These are phyloP conservation scores for Petrea volubilis DNA, from an alignment of 257 asterid genomes.

Conservation along the genomic window DNA sequence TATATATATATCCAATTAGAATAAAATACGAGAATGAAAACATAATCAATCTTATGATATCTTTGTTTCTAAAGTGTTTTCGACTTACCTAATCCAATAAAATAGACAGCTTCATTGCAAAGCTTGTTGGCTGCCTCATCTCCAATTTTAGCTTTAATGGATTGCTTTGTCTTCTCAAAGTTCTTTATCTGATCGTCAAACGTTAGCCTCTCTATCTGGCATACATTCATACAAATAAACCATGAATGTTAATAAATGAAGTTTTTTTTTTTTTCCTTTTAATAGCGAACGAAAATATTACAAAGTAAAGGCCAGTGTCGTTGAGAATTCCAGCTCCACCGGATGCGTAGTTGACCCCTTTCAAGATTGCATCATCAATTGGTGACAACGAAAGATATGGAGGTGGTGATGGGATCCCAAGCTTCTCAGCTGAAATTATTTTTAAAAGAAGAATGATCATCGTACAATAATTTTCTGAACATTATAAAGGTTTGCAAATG, in stretches of 20 bases:
- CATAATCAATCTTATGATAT: too few species aligned
- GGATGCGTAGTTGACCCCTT: constrained; percentile 85
- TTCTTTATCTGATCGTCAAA: constrained; percentile 68
- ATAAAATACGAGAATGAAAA: too few species aligned
- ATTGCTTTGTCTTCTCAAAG: constrained; percentile 55
- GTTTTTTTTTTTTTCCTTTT: too few species aligned
- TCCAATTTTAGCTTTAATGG: constrained; percentile 58
- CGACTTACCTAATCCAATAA: constrained; percentile 67
- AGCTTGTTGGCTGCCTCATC: constrained; percentile 57
- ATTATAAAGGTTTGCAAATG: too few species aligned
- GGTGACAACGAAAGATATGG: constrained; percentile 69
- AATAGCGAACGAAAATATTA: constrained; percentile 20
- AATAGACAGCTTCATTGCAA: constrained; percentile 56
- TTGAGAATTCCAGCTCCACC: constrained; percentile 95
- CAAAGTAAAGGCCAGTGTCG: constrained; percentile 83
- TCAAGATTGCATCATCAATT: constrained; percentile 57
- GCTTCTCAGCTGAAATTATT: constrained; percentile 55
- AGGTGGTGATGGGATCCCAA: constrained; percentile 69
- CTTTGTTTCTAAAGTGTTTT: not conserved
- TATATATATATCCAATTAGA: too few species aligned
- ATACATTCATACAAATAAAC: not conserved
- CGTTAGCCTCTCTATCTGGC: constrained; percentile 66
- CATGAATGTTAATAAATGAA: not conserved
- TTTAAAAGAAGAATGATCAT: not conserved
- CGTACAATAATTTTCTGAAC: too few species aligned